Base-by-base conservation (phyloP, 1,139 yeast species). In the Spathaspora jeffriesii region DNA sequence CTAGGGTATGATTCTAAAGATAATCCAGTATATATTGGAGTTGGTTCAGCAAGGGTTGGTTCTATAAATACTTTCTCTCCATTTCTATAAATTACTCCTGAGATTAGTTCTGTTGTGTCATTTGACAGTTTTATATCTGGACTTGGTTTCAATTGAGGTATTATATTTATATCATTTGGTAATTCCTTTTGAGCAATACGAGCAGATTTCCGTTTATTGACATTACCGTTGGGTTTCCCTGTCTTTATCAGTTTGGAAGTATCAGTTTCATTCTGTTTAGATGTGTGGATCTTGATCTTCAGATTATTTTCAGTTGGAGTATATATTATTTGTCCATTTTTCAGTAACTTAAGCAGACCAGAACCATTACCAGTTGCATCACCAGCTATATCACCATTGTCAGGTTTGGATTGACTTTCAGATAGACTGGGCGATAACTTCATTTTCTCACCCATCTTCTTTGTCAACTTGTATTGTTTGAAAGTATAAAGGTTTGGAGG, bases 1-100 rank as follows among this genome's bases (percentile, higher is more conserved):
- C 79, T 78, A 6, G 96, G 96, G 4, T 72, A 70, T 4, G 79
- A 72, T 51, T 82, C 90, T 44, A 88, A 63, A 2, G 92, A 85
- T 37, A 79, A 71, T 1, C 96, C 96, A 0, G 91, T 84, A 43
- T 79, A 79, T 22, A 72, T 68, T 3, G 85, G 79, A 15, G 61
- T 61, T 0, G 84, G 81, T 20, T 69, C 72, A 0, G 84, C 79
- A 31, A 77, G 63, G 9, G 72, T 74, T 0, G 93, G 92, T 59
- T 87, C 93, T 13, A 68, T 62, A 68, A 85, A 75, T 20, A 44
- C 49, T 38, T 51, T 55, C 20, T 44, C 40, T 6, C 55, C 57
- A 42, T 60, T 57, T 36, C 50, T 46, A 41, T 47, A 53, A 10
- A 56, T 43, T 8, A 50, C 42, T 4, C 49, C 51, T 10, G 41